phyloP scores from a whole-genome alignment of 305 asterid species.

The Fraxinus nigra region DNA sequence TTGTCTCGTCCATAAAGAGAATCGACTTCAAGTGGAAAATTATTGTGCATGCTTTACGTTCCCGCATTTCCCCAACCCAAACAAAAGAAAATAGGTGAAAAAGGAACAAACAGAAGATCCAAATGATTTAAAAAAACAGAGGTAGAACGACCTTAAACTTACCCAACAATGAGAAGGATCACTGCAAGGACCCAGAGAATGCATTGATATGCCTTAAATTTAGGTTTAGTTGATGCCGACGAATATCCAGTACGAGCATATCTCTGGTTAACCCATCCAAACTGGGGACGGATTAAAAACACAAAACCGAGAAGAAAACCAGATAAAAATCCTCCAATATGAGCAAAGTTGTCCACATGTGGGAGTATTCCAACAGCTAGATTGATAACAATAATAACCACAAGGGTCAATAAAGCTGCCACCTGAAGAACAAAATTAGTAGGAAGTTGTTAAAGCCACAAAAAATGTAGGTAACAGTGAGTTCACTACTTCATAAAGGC shows the following conservation, averaged over 20 bases:
- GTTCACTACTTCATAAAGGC: not conserved
- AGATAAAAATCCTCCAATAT: conserved; percentile 57
- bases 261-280: conserved; percentile 59
- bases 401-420: conserved; percentile 50
- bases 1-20: not conserved
- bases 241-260: conserved; percentile 35
- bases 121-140: not conserved
- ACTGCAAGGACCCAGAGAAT: conserved; percentile 50
- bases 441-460: not conserved
- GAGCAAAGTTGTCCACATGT: conserved; percentile 64
- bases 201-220: conserved; percentile 52
- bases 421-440: conserved; percentile 30
- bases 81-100: not conserved
- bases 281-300: conserved; percentile 59
- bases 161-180: conserved; percentile 51
- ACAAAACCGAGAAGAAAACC: conserved; percentile 63
- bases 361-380: conserved; percentile 61
- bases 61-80: not conserved
- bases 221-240: conserved; percentile 35
- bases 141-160: not conserved
- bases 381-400: conserved; percentile 48
- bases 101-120: not conserved
- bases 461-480: not conserved
- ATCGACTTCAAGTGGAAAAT: conserved; percentile 4
- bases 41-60: not conserved